phyloP scores from a whole-genome alignment of 257 asterid species.

The Lycium barbarum region DNA sequence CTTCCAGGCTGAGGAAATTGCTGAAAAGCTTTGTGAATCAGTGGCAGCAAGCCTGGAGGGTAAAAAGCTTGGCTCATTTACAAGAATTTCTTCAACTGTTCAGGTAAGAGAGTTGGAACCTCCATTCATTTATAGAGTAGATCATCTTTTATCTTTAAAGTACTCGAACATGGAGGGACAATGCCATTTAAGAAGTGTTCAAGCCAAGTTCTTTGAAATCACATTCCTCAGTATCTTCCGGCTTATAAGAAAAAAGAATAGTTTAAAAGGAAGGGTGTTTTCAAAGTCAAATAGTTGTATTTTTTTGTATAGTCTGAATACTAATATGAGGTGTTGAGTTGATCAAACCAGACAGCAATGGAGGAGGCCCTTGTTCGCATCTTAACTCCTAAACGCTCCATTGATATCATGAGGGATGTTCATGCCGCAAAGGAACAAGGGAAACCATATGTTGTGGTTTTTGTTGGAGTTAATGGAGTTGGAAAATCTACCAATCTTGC shows the following conservation, averaged over 20 bases:
- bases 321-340: conserved; percentile 33
- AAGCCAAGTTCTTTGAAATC: background rate
- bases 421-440: conserved; percentile 92
- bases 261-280: background rate
- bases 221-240: background rate
- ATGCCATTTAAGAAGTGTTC: background rate
- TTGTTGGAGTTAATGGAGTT: conserved; percentile 98
- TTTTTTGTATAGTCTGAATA: background rate
- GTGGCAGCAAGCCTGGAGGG: conserved; percentile 98
- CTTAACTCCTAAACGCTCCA: conserved; percentile 93
- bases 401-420: conserved; percentile 96
- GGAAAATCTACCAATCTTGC: conserved; percentile 99
- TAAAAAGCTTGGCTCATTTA: conserved; percentile 83
- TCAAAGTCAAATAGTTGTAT: background rate
- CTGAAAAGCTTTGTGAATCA: conserved; percentile 96
- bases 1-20: conserved; percentile 95
- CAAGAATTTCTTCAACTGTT: conserved; percentile 91
- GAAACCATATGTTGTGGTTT: conserved; percentile 96
- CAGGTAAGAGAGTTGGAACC: conserved; percentile 56
- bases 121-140: background rate
- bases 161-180: background rate
- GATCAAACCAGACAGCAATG: conserved; percentile 79
- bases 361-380: conserved; percentile 99
- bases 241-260: background rate
- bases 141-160: background rate